These are phyloP conservation scores for Pythium scleroteichum DNA, from an alignment of 352 stramenopile genomes.

Conservation along the genomic window DNA sequence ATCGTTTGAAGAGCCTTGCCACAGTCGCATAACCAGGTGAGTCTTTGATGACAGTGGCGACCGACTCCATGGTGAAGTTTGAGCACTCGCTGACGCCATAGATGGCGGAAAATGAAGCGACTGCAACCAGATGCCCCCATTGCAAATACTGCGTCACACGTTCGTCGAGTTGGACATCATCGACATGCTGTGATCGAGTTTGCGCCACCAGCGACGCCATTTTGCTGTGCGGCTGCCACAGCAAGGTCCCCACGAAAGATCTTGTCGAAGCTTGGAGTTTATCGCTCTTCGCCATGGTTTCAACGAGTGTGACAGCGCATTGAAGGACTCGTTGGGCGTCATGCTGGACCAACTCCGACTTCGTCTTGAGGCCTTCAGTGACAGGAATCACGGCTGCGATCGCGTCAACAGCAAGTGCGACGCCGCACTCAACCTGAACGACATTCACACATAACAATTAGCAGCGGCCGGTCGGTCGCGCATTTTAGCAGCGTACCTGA, in stretches of 20 bases:
- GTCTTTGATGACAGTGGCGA: background rate
- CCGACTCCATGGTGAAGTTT: background rate
- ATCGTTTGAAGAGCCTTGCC: conserved; percentile 40
- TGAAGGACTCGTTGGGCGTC: conserved; percentile 21
- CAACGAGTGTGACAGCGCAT: conserved; percentile 18
- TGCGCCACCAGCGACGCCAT: conserved; percentile 16
- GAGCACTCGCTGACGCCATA: conserved; percentile 3
- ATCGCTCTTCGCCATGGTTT: conserved; percentile 17
- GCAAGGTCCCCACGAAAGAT: conserved; percentile 19
- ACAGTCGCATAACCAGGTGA: conserved; percentile 13
- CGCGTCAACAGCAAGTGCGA: conserved; percentile 21
- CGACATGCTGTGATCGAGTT: conserved; percentile 22
- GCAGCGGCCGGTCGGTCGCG: too few relatives aligned
- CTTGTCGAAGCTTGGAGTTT: conserved; percentile 25
- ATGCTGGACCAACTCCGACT: conserved; percentile 20
- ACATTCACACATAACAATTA: background rate
- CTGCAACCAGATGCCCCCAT: conserved; percentile 11
- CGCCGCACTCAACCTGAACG: conserved; percentile 25
- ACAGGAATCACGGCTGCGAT: conserved; percentile 23
- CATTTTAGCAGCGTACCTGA: conserved; percentile 26
- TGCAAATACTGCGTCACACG: background rate
- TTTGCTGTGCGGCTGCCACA: conserved; percentile 22
- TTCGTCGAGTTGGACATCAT: background rate
- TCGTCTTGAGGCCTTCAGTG: conserved; percentile 3
- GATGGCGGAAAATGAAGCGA: conserved; percentile 9